A percentile compares a stretch with the other conserved stretches of the same genome.
Conservation (phyloP, 2,329 filamentous ascomycete species). For the Bipolaris bicolor region DNA sequence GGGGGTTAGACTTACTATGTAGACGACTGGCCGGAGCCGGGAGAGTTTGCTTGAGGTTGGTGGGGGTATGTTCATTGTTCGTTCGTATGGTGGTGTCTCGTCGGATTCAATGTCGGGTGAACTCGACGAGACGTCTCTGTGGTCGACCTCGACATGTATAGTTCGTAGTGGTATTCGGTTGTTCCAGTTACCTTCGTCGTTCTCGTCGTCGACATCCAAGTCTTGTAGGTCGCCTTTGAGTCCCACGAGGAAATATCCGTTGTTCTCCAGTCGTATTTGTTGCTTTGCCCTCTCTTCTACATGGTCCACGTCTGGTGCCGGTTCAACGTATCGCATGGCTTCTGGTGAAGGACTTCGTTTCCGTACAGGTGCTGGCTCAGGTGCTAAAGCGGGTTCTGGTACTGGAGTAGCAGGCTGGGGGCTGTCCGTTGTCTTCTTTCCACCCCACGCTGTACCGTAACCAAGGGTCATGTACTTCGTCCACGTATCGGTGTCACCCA, state of each 20-base stretch:
- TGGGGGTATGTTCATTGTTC: constrained; percentile 18
- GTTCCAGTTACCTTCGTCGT: constrained; percentile 46
- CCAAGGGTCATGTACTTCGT: constrained; percentile 60
- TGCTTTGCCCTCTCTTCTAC: constrained; percentile 68
- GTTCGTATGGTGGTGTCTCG: constrained; percentile 31
- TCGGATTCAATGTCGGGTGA: constrained; percentile 24
- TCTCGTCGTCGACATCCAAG: constrained; percentile 53
- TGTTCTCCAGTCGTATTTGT: constrained; percentile 52
- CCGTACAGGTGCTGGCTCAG: neutral
- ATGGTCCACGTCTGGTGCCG: constrained; percentile 49
- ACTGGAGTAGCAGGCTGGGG: constrained; percentile 1
- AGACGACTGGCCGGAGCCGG: constrained; percentile 71
- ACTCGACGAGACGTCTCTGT: constrained; percentile 40
- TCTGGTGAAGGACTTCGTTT: constrained; percentile 28
- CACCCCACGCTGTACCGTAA: constrained; percentile 51
- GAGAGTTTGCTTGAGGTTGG: constrained; percentile 19
- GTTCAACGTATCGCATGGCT: constrained; percentile 46
- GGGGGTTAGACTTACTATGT: constrained; percentile 56
- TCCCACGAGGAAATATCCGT: constrained; percentile 70
- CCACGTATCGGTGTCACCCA: constrained; percentile 56
- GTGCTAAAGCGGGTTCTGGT: neutral
- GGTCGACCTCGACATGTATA: constrained; percentile 67
- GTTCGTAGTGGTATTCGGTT: constrained; percentile 67
- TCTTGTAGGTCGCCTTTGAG: constrained; percentile 69
- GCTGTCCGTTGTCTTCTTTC: constrained; percentile 23